Evolutionary conservation across 2,329 filamentous ascomycete species (phyloP), one percentile per base, ranked within the genome.

Genomic region (Blastomyces percursus): DNA sequence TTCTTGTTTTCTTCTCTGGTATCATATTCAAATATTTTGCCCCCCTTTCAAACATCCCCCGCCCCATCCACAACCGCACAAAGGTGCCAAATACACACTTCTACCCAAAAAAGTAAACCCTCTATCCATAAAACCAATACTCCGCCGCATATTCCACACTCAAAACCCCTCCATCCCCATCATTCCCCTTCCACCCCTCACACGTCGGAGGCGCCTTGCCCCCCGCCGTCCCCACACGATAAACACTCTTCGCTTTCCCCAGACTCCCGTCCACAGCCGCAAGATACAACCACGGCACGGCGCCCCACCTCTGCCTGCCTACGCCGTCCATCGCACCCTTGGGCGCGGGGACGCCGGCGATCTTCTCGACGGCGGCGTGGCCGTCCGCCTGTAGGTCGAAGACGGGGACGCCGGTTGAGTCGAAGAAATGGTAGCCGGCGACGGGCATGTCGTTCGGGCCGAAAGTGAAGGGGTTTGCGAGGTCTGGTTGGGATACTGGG

Each of bases 361-460:
- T 79, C 76, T 91, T 91, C 66, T 81, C 79, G 69, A 85, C 86
- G 27, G 82, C 78, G 1, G 80, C 83, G 63, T 86, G 80, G 35
- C 85, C 87, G 42, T 90, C 79, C 64, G 81, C 64, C 42, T 73
- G 69, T 3, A 96, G 81, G 75, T 91, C 82, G 80, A 97, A 97
- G 74, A 88, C 86, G 0, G 93, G 88, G 0, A 88, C 88, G 3
- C 84, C 86, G 30, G 75, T 71, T 69, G 86, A 83, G 65, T 79
- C 79, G 81, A 96, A 96, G 82, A 84, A 95, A 79, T 96, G 92
- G 73, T 89, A 82, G 27, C 91, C 90, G 19, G 86, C 86, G 62
- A 91, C 77, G 61, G 80, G 77, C 54, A 89, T 78, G 73, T 85
- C 82, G 66, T 82, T 82, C 0, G 87, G 84, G 46, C 64, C 69